Evolutionary conservation across 1,284 basidiomycete species (phyloP), one percentile per base, ranked within the genome.

Genomic region (Fistulina hepatica): DNA sequence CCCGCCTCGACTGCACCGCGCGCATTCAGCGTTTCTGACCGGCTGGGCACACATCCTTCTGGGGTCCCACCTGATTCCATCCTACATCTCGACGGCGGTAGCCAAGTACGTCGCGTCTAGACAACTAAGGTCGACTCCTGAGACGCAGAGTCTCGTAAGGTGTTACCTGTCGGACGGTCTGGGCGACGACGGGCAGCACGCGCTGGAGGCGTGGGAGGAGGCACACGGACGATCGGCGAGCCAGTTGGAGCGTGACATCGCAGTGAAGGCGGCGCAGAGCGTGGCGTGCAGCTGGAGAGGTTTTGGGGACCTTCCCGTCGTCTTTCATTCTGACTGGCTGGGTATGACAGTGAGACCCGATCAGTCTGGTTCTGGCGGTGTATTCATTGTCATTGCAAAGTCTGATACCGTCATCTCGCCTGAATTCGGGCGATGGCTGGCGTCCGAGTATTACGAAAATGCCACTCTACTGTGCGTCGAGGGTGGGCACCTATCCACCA

Each of bases 281-380:
- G 65, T 73, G 11, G 56, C 59, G 13, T 58, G 51, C 22, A 59
- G 66, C 35, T 76, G 72, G 72, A 62, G 61, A 36, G 75, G 74
- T 2, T 72, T 72, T 46, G 52, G 66, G 44, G 64, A 67, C 36
- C 48, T 63, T 33, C 42, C 63, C 5, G 48, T 55, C 17, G 53
- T 71, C 27, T 53, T 70, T 36, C 69, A 74, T 34, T 64, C 64
- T 17, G 68, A 69, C 41, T 77, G 75, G 75, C 69, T 64, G 21
- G 53, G 60, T 37, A 2, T 71, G 70, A 43, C 47, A 46, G n/a
- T n/a, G n/a, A n/a, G n/a, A n/a, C 21, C 67, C 69, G 6, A 52
- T 54, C 21, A 44, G 47, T 5, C 50, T 72, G 33, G 64, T 72
- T n/a, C n/a, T n/a, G 28, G 28, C 44, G 63, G 61, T 2, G 62